Evolutionary conservation across 345 rosid genomes (phyloP), one percentile per base, ranked within the genome.

Genomic region (Nephelium lappaceum): DNA sequence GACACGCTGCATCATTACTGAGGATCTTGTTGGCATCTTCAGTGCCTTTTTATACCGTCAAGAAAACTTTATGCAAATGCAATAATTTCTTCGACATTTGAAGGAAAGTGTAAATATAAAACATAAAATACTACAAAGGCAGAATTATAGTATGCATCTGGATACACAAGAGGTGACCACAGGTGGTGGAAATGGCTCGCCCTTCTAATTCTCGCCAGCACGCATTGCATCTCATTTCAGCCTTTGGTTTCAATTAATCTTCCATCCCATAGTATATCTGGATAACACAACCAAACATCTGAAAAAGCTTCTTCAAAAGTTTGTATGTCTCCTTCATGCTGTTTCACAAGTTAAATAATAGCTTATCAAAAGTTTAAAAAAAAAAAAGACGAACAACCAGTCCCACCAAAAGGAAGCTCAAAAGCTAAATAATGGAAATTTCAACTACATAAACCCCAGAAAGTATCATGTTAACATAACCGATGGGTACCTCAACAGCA

Each of bases 181-280:
- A 96, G 15, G 97, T 93, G 53, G 99, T 94, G 78, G 93, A 78
- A 78, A 96, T 75, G 7, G 99, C 99, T 51, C 93, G 91, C 71
- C 97, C 98, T 81, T 94, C 98, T 84, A 96, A 79, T 78, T 96
- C 98, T 76, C 92, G 92, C 99, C 99, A 94, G 81, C 99, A 96
- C 0, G 93, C 93, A 36, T 94, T 94, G 93, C 99, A 96, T 88
- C 92, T 93, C 99, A 96, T 96, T 71, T 87, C 84, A 82, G 74
- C 83, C 81, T 78, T 76, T 71, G 47, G 76, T 84, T 21, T 53
- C 9, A 58, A 68, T 62, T 27, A 61, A 61, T 73, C 76, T 72
- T 49, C 57, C 78, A 31, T 31, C 36, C 36, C 36, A 31, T 31
- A 2, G 36, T 31, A 31, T 31, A 31, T 31, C 51, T 45, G 51